Conservation (phyloP, 805 yeast species). For the Myxozyma udenii region DNA sequence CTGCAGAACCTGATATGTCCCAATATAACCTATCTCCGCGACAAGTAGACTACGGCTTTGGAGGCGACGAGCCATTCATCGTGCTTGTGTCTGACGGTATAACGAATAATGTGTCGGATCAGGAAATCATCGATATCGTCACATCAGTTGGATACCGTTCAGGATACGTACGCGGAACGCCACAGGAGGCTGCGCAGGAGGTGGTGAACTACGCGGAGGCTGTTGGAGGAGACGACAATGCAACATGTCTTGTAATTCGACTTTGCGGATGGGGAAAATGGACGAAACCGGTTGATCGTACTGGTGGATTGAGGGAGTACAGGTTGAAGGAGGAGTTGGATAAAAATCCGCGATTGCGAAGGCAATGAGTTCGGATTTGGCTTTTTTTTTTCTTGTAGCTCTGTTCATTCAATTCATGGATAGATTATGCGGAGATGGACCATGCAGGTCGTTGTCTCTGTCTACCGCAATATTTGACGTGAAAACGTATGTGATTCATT, state of each 20-base stretch:
- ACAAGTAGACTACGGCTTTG: conserved; percentile 30
- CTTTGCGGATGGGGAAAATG: conserved; percentile 92
- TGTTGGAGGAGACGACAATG: conserved; percentile 90
- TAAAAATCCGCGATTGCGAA: conserved; percentile 9
- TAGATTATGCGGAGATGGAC: background rate
- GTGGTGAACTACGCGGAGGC: conserved; percentile 79
- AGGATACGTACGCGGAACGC: conserved; percentile 59
- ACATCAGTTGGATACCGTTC: conserved; percentile 45
- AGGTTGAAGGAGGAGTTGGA: conserved; percentile 49
- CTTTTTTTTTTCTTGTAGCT: too few species aligned
- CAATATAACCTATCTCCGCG: conserved; percentile 65
- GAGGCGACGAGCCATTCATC: conserved; percentile 54
- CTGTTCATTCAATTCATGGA: background rate
- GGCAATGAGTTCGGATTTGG: too few species aligned
- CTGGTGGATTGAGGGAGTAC: conserved; percentile 77
- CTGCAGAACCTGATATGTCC: conserved; percentile 87
- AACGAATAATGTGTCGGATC: conserved; percentile 75
- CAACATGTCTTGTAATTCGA: conserved; percentile 82
- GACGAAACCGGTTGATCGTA: conserved; percentile 71
- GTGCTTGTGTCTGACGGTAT: conserved; percentile 85
- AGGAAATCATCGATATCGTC: conserved; percentile 84
- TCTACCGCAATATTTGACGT: too few species aligned
- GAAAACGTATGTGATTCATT: too few species aligned
- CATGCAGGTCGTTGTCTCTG: background rate
- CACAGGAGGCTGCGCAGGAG: conserved; percentile 82